Percentiles rank a stretch among this genome's conserved stretches.
These are phyloP conservation scores for Elsinoe necatrix DNA, from an alignment of 2,329 filamentous ascomycete species.

Conservation along the genomic window DNA sequence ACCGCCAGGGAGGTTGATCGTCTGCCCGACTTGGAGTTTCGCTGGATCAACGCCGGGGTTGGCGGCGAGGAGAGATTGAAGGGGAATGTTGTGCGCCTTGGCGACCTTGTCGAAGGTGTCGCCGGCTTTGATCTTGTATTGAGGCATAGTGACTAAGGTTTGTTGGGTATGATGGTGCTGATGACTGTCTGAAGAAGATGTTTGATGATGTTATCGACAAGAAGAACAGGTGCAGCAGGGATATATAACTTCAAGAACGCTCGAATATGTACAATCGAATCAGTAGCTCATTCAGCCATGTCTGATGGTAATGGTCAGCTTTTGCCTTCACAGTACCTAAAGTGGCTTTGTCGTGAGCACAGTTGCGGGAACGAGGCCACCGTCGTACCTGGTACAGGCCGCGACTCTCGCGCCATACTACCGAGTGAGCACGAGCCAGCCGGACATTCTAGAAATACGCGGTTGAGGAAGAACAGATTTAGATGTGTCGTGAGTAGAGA, in stretches of 20 bases:
- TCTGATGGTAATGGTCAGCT: neutral
- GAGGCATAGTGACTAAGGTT: neutral
- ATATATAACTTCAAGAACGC: neutral
- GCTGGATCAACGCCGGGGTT: slow-evolving; percentile 1
- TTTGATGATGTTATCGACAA: neutral
- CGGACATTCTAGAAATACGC: neutral
- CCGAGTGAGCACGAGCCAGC: neutral
- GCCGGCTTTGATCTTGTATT: slow-evolving; percentile 8
- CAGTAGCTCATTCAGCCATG: neutral
- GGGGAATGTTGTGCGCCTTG: neutral
- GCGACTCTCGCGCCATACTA: neutral
- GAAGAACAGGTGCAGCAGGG: neutral
- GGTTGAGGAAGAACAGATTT: neutral
- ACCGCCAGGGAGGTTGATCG: neutral
- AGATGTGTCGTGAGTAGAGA: neutral
- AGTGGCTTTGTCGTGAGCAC: neutral
- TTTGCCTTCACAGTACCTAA: neutral
- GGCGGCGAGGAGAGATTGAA: slow-evolving; percentile 4
- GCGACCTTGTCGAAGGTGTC: slow-evolving; percentile 4
- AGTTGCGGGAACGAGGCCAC: neutral
- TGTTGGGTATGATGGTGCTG: neutral
- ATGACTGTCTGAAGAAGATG: neutral
- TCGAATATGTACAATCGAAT: neutral
- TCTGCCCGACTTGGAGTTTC: slow-evolving; percentile 1
- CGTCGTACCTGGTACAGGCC: neutral